Evolutionary conservation across 495 filamentous ascomycete genomes (phyloP).

Genomic region (Daldinia concentrica): DNA sequence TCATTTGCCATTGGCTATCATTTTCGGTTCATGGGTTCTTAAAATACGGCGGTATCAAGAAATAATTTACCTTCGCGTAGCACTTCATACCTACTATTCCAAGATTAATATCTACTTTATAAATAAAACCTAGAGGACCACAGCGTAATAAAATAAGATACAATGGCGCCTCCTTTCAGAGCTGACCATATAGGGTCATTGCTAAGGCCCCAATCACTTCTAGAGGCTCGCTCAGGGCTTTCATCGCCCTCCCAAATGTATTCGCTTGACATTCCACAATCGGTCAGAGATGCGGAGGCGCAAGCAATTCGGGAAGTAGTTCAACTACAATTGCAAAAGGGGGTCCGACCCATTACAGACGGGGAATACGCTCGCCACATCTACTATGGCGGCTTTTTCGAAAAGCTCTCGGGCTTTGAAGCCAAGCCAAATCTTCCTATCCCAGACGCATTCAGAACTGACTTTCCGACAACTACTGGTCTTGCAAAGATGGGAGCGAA

Average conservation of each 20-base stretch:
- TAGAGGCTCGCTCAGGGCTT: conserved; percentile 61
- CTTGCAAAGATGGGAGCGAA: conserved; percentile 52
- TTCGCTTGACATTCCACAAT: conserved; percentile 57
- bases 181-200: conserved; percentile 87
- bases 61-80: too few species aligned
- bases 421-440: conserved; percentile 51
- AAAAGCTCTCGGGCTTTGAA: conserved; percentile 64
- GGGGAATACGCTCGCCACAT: conserved; percentile 78
- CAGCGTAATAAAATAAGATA: not conserved
- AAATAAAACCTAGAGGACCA: too few species aligned
- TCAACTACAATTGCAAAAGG: conserved; percentile 68
- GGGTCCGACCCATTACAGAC: conserved; percentile 74
- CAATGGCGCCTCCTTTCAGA: conserved; percentile 72
- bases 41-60: too few species aligned
- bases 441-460: conserved; percentile 50
- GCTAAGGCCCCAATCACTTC: conserved; percentile 73
- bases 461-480: conserved; percentile 50
- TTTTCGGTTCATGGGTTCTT: too few species aligned
- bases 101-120: too few species aligned
- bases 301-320: conserved; percentile 72
- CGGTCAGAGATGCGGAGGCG: conserved; percentile 64
- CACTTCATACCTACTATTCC: too few species aligned
- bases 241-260: conserved; percentile 48
- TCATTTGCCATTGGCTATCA: not conserved
- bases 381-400: conserved; percentile 76